Evolutionary conservation across 495 filamentous ascomycete genomes (phyloP).

Genomic region (Zalerion maritima): DNA sequence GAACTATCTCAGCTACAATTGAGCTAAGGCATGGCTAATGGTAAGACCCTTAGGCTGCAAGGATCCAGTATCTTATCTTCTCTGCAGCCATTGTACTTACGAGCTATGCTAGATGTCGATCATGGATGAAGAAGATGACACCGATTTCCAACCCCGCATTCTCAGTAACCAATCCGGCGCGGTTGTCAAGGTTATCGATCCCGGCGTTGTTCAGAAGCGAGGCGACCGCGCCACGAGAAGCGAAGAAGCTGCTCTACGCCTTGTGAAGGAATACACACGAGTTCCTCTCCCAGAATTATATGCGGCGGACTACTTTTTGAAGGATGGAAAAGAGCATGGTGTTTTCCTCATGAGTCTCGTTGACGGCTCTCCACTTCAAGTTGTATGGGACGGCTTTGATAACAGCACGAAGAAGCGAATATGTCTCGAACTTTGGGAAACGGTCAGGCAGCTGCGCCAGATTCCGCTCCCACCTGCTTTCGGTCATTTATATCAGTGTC

Average conservation of each 20-base stretch:
- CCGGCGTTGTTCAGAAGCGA: background rate
- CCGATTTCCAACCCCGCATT: conserved; percentile 1
- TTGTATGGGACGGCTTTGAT: conserved; percentile 18
- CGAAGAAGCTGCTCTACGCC: conserved; percentile 6
- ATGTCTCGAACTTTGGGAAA: conserved; percentile 20
- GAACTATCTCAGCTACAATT: too few relatives aligned
- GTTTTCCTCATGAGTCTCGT: conserved; percentile 15
- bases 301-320: background rate
- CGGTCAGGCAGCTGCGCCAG: conserved; percentile 17
- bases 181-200: background rate
- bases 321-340: conserved; percentile 4
- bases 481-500: conserved; percentile 17
- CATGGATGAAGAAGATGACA: too few relatives aligned
- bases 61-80: too few relatives aligned
- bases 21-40: too few relatives aligned
- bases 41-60: too few relatives aligned
- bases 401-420: conserved; percentile 15
- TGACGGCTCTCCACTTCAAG: conserved; percentile 10
- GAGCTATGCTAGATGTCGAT: too few relatives aligned
- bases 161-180: conserved; percentile 1
- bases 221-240: background rate
- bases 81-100: too few relatives aligned
- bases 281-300: conserved; percentile 6
- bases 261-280: conserved; percentile 5
- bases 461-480: conserved; percentile 15